Conservation (phyloP, 2,329 filamentous ascomycete species). For the Penicillium concentricum region DNA sequence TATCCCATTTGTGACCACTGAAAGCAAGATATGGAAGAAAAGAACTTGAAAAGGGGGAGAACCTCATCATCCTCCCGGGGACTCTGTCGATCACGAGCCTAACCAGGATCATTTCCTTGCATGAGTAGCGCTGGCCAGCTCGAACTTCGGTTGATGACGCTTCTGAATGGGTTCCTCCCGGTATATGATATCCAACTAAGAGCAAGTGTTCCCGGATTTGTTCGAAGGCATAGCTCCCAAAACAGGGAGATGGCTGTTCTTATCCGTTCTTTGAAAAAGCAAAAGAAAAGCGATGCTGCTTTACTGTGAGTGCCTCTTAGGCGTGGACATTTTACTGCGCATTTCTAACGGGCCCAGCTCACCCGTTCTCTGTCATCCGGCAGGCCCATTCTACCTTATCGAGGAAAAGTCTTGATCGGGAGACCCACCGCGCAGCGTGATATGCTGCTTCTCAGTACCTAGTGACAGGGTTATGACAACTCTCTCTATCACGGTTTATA, state of each 20-base stretch:
- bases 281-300: neutral
- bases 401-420: neutral
- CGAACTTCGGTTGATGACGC: too few relatives aligned
- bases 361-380: neutral
- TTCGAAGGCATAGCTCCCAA: neutral
- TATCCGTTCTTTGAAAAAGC: too few relatives aligned
- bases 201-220: neutral
- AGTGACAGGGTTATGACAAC: too few relatives aligned
- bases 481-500: neutral
- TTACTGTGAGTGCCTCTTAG: neutral
- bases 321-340: neutral
- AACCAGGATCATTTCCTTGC: too few relatives aligned
- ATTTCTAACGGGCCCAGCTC: neutral
- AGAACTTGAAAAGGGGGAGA: neutral
- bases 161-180: neutral
- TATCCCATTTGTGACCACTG: too few relatives aligned
- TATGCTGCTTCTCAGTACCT: neutral
- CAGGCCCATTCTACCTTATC: neutral
- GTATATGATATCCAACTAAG: neutral
- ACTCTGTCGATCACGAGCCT: too few relatives aligned
- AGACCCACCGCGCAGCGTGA: too few relatives aligned
- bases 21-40: neutral
- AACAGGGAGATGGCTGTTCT: neutral
- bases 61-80: neutral
- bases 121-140: neutral